A percentile compares a stretch with the other conserved stretches of the same genome.
These are phyloP conservation scores for Teratosphaeriaceae sp. DNA, from an alignment of 2,329 filamentous ascomycete genomes.

Conservation along the genomic window DNA sequence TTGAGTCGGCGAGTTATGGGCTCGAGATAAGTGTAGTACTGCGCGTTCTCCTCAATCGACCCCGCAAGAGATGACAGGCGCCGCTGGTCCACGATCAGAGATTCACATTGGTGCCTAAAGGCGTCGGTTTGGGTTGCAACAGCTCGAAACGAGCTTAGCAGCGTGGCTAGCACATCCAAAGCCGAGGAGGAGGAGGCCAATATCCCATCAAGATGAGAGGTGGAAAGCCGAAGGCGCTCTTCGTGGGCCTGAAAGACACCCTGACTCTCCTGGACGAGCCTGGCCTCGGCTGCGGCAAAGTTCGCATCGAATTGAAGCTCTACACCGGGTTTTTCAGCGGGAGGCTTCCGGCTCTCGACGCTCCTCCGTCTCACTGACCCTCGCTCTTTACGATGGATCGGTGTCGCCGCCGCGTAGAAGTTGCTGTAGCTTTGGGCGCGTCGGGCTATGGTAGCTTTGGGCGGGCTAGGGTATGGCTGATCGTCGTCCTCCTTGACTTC, in stretches of 20 bases:
- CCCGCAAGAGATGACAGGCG: conserved; percentile 73
- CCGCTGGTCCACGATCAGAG: conserved; percentile 73
- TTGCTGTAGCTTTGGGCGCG: conserved; percentile 73
- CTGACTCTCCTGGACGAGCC: conserved; percentile 74
- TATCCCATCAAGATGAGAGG: conserved; percentile 73
- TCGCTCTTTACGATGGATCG: conserved; percentile 50
- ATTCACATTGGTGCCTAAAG: conserved; percentile 88
- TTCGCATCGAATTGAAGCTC: conserved; percentile 51
- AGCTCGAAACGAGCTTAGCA: conserved; percentile 79
- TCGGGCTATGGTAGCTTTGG: conserved; percentile 57
- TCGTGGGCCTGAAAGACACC: conserved; percentile 80
- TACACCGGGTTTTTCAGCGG: conserved; percentile 18
- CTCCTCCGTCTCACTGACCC: conserved; percentile 34
- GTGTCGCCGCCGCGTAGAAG: conserved; percentile 59
- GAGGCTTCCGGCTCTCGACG: conserved; percentile 7
- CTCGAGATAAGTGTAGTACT: conserved; percentile 91
- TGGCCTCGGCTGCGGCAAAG: conserved; percentile 55
- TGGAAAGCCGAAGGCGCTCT: conserved; percentile 73
- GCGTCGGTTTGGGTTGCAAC: conserved; percentile 89
- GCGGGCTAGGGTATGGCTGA: conserved; percentile 48
- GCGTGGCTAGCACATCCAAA: conserved; percentile 65
- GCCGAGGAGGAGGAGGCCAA: conserved; percentile 70
- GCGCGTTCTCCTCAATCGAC: conserved; percentile 80
- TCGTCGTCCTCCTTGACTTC: conserved; percentile 53
- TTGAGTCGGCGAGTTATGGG: conserved; percentile 85